Base-by-base conservation (phyloP, 2,329 filamentous ascomycete species). In the Colletotrichum sublineola region DNA sequence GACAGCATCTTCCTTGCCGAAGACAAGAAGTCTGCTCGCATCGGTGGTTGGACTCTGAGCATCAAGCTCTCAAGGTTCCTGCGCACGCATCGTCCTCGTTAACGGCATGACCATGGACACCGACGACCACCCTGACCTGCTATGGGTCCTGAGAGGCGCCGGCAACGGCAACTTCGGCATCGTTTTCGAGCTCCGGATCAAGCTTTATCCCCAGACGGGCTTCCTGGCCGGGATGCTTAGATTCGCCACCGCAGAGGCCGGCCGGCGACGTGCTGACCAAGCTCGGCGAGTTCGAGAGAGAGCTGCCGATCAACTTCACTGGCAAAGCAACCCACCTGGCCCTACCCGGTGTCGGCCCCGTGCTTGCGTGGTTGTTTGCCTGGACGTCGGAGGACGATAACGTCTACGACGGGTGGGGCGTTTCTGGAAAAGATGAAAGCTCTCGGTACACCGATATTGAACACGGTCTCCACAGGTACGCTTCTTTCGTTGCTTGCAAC, bases 171-270 rank as follows among this genome's bases (percentile, higher is more conserved):
- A 58, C 38, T 80, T 85, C 33, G 83, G 82, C 3, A 76, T 83
- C 14, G 81, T 85, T 53, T 79, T 82, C 9, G 82, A 84, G 69
- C 48, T 84, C 8, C 80, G 77, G 3, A 78, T 85, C 69, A 84
- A 81, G 70, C 75, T 84, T 3, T 84, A 84, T 67, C 77, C 79
- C 3, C 48, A 71, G 52, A 73, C 71, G 18, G 71, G 53, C 29
- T 71, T 60, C 36, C 24, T 73, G 24, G 68, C 61, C 14, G 67
- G 71, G 5, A 48, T 73, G 2, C 48, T 73, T 1, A 67, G 48
- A 5, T 73, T 71, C 31, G 57, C 71, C 29, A 24, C 56, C 46
- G 42, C 63, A 79, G 3, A 77, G 77, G 33, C 77, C 78, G 74
- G 79, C 80, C 78, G 74, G 79, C 80, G 74, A 63, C 74, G 72